Percentiles rank a stretch among this genome's conserved stretches.
These are phyloP conservation scores for Serpula lacrymans DNA, from an alignment of 768 basidiomycete species.

Conservation along the genomic window DNA sequence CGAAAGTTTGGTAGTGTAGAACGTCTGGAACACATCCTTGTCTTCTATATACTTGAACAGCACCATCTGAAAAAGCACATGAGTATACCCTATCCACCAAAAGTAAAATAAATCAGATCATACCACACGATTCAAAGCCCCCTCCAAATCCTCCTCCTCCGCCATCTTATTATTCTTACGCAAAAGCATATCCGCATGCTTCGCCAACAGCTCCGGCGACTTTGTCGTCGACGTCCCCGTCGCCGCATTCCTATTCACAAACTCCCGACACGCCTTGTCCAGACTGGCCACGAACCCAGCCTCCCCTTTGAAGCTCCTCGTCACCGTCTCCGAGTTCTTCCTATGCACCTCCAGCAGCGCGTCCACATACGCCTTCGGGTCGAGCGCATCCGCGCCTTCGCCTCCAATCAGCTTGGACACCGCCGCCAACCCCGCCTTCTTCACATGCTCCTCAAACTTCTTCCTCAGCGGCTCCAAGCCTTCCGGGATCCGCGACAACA, in stretches of 20 bases:
- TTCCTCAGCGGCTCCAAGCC: conserved; percentile 89
- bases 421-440: conserved; percentile 79
- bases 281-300: conserved; percentile 91
- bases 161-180: conserved; percentile 95
- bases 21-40: conserved; percentile 98
- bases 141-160: conserved; percentile 89
- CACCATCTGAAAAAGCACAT: conserved; percentile 66
- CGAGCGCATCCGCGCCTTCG: conserved; percentile 58
- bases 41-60: conserved; percentile 98
- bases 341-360: conserved; percentile 86
- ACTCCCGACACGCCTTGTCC: conserved; percentile 93
- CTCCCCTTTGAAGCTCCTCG: conserved; percentile 86
- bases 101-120: conserved; percentile 18
- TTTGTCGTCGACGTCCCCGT: conserved; percentile 81
- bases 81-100: background rate
- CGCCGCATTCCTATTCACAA: conserved; percentile 90
- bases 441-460: conserved; percentile 95
- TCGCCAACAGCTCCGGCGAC: conserved; percentile 90
- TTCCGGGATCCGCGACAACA: conserved; percentile 87
- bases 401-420: conserved; percentile 67
- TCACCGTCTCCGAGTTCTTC: conserved; percentile 88
- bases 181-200: conserved; percentile 84
- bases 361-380: conserved; percentile 94
- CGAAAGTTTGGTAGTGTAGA: conserved; percentile 92
- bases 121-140: conserved; percentile 87